These are phyloP conservation scores for Gnaphalium uliginosum DNA, from an alignment of 129 eudicot genomes.

Conservation along the genomic window DNA sequence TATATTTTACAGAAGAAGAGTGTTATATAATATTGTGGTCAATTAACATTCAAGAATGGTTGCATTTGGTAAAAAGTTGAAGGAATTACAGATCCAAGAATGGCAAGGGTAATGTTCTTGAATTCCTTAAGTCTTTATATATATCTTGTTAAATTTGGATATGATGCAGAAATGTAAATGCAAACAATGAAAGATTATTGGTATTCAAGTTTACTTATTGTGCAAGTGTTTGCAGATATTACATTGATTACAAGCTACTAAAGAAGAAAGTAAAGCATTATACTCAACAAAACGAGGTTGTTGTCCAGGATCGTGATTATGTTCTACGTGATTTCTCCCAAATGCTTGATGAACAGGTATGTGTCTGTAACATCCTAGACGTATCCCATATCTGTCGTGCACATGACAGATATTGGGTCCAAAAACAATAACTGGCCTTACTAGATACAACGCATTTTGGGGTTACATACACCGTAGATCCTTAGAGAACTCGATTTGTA, in stretches of 20 bases:
- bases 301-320: conserved; percentile 30
- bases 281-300: conserved; percentile 43
- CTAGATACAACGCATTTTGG: neutral
- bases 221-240: conserved; percentile 38
- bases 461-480: too few relatives aligned
- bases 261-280: conserved; percentile 67
- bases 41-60: conserved; percentile 42
- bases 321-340: conserved; percentile 57
- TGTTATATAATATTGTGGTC: conserved; percentile 21
- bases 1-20: conserved; percentile 18
- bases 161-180: too few relatives aligned
- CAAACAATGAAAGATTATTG: neutral
- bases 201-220: neutral
- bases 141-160: too few relatives aligned
- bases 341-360: conserved; percentile 59
- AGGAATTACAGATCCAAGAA: conserved; percentile 62
- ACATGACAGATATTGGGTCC: neutral
- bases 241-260: conserved; percentile 57
- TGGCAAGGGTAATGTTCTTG: conserved; percentile 55
- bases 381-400: neutral
- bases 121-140: neutral
- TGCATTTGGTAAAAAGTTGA: conserved; percentile 73
- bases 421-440: neutral
- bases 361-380: neutral
- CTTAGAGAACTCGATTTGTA: neutral